phyloP scores from a whole-genome alignment of 805 yeast genomes.

The Yarrowia yakushimensis region DNA sequence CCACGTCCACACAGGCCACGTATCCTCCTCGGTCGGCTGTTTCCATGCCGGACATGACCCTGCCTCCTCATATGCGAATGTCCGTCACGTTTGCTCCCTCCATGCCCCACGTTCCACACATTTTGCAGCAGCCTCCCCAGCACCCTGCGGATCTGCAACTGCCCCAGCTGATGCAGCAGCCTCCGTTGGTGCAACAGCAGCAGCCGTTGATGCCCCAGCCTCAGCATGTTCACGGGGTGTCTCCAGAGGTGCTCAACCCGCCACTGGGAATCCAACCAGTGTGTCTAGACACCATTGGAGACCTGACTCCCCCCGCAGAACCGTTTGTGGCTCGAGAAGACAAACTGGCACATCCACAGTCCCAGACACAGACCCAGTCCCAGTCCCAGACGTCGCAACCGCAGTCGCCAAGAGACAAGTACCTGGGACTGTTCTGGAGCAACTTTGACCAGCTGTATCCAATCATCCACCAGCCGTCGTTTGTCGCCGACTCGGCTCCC shows the following conservation, averaged over 20 bases:
- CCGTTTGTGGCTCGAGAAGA: conserved; percentile 13
- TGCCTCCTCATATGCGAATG: conserved; percentile 18
- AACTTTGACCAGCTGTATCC: conserved; percentile 42
- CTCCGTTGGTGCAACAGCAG: too few species aligned
- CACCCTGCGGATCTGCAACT: background rate
- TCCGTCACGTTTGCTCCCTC: background rate
- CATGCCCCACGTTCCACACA: background rate
- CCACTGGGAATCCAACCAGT: background rate
- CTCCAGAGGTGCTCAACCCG: conserved; percentile 9
- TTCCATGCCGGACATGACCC: background rate
- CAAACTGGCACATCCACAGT: background rate
- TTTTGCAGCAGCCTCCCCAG: background rate
- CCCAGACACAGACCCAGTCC: background rate
- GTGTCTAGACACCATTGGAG: conserved; percentile 10
- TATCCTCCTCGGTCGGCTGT: background rate
- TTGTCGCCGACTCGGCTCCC: conserved; percentile 31
- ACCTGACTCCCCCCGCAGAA: conserved; percentile 18
- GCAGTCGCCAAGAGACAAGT: conserved; percentile 25
- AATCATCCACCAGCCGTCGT: conserved; percentile 42
- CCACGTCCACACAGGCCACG: conserved; percentile 6
- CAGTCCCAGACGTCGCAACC: background rate
- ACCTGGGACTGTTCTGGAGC: conserved; percentile 39
- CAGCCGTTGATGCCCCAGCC: background rate
- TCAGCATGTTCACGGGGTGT: background rate
- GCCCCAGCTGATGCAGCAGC: background rate